Evolutionary conservation across 305 asterid genomes (phyloP).

Genomic region (Caryopteris hybrid): DNA sequence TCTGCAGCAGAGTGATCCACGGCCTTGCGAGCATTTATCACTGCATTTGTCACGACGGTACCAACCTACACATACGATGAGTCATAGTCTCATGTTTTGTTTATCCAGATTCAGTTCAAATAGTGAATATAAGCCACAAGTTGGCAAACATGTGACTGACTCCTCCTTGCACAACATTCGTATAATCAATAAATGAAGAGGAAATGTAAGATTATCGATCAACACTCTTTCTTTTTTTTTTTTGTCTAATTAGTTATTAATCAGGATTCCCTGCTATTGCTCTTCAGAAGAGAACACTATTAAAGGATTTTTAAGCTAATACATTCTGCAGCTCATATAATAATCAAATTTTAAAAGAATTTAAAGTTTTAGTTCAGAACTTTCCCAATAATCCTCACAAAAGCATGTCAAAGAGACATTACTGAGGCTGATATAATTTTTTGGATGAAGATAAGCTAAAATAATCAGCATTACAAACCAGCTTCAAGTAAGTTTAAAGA

Average conservation of each 20-base stretch:
- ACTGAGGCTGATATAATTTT: neutral
- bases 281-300: neutral
- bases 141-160: too few species aligned
- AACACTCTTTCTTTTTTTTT: too few species aligned
- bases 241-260: too few species aligned
- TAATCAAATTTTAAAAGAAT: neutral
- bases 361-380: neutral
- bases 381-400: neutral
- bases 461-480: neutral
- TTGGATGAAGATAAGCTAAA: neutral
- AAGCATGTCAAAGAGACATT: neutral
- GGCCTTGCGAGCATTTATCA: constrained; percentile 73
- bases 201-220: too few species aligned
- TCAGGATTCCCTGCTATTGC: neutral
- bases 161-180: too few species aligned
- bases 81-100: constrained; percentile 1
- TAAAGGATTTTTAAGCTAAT: neutral
- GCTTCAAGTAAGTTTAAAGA: neutral
- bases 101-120: too few species aligned
- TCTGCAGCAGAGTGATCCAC: constrained; percentile 52
- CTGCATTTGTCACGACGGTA: constrained; percentile 62
- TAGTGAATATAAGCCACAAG: too few species aligned
- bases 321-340: neutral
- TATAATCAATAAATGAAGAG: too few species aligned
- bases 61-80: constrained; percentile 56